Conservation (phyloP, 345 rosid species). For the Turritis glabra region DNA sequence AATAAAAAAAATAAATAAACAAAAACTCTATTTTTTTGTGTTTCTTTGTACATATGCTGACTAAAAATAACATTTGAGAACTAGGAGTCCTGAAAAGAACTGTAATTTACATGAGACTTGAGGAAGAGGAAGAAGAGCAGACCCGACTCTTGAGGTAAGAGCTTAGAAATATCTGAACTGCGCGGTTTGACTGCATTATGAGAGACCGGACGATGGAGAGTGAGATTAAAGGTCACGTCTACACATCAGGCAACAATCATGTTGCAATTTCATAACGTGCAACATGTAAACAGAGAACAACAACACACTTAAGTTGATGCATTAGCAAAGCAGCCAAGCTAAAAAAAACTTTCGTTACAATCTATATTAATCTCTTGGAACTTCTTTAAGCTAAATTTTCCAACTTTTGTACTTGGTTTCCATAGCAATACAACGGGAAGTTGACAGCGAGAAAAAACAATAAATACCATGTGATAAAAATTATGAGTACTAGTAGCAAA, state of each 20-base stretch:
- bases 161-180: not conserved
- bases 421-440: not conserved
- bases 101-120: constrained; percentile 19
- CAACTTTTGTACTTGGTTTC: not conserved
- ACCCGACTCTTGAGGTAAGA: not conserved
- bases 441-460: not conserved
- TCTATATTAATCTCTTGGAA: not conserved
- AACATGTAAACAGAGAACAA: not conserved
- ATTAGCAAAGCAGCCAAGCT: not conserved
- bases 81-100: not conserved
- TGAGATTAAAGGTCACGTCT: constrained; percentile 70
- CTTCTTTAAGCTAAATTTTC: not conserved
- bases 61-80: constrained; percentile 18
- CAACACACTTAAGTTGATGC: not conserved
- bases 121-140: not conserved
- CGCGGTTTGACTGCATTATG: not conserved
- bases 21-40: not conserved
- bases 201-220: not conserved
- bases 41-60: constrained; percentile 18
- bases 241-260: constrained; percentile 63
- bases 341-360: not conserved
- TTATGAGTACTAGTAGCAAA: not conserved
- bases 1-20: not conserved
- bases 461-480: not conserved
- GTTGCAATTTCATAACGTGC: not conserved